Conservation (phyloP, 495 filamentous ascomycete genomes). For the Cercophora newfieldiana region DNA sequence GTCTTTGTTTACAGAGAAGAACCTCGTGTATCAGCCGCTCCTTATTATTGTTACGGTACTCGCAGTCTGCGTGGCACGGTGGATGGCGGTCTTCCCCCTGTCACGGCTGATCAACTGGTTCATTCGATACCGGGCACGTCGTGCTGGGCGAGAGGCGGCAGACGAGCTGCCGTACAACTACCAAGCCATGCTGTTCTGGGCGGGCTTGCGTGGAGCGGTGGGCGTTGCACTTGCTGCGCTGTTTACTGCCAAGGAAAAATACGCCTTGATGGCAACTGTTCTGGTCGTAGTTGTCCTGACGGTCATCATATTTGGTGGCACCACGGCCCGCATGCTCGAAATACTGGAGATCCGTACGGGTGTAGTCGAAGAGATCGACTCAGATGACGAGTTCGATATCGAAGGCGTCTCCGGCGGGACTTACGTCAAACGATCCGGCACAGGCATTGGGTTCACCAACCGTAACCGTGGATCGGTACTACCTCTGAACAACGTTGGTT, state of each 20-base stretch:
- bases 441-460: constrained; percentile 65
- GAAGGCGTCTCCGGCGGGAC: constrained; percentile 72
- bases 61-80: constrained; percentile 88
- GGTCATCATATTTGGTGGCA: constrained; percentile 97
- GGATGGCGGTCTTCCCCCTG: constrained; percentile 91
- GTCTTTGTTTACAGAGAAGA: constrained; percentile 85
- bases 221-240: constrained; percentile 95
- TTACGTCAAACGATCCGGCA: constrained; percentile 73
- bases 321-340: constrained; percentile 97
- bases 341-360: constrained; percentile 93
- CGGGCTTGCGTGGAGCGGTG: constrained; percentile 91
- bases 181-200: constrained; percentile 98
- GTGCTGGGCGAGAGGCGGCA: constrained; percentile 70
- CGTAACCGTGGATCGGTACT: constrained; percentile 52
- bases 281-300: constrained; percentile 96
- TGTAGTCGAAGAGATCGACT: constrained; percentile 93
- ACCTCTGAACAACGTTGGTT: constrained; percentile 53
- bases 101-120: constrained; percentile 91
- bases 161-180: constrained; percentile 92
- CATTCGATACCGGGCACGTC: constrained; percentile 82
- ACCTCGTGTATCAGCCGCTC: constrained; percentile 89
- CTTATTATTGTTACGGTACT: constrained; percentile 90
- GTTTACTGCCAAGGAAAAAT: constrained; percentile 72
- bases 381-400: constrained; percentile 97
- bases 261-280: constrained; percentile 83